Percentiles rank a stretch among this genome's conserved stretches.
These are phyloP conservation scores for Zoysia japonica DNA, from an alignment of 176 grass and related monocot species.

Conservation along the genomic window DNA sequence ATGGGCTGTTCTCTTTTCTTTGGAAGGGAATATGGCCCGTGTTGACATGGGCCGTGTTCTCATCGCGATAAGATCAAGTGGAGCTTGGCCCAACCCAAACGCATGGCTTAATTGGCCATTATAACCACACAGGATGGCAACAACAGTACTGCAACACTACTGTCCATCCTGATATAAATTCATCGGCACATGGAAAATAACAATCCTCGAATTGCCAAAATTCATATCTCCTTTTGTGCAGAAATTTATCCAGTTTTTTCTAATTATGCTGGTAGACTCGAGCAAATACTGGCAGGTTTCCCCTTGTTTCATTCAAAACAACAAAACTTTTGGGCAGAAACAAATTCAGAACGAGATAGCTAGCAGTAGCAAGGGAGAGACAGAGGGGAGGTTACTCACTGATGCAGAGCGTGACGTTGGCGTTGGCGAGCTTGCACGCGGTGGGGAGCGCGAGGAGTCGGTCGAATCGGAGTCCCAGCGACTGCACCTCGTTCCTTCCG, in stretches of 20 bases:
- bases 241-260: not conserved
- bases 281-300: too few relatives aligned
- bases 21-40: not conserved
- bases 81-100: not conserved
- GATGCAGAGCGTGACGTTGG: slow-evolving; percentile 72
- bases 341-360: not conserved
- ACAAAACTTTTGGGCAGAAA: not conserved
- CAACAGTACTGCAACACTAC: not conserved
- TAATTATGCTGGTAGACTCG: not conserved
- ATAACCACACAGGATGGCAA: too few relatives aligned
- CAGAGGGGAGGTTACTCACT: slow-evolving; percentile 33
- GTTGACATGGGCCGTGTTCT: not conserved
- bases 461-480: slow-evolving; percentile 58
- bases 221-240: too few relatives aligned
- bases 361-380: not conserved
- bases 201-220: not conserved
- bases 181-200: not conserved
- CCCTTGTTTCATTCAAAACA: too few relatives aligned
- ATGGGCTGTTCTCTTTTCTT: not conserved
- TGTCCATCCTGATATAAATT: not conserved
- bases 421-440: slow-evolving; percentile 57
- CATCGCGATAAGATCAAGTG: not conserved
- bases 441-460: slow-evolving; percentile 57
- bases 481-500: slow-evolving; percentile 50
- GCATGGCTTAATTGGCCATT: not conserved